Evolutionary conservation across 2,329 filamentous ascomycete genomes (phyloP).

Genomic region (Penicillium crustosum): DNA sequence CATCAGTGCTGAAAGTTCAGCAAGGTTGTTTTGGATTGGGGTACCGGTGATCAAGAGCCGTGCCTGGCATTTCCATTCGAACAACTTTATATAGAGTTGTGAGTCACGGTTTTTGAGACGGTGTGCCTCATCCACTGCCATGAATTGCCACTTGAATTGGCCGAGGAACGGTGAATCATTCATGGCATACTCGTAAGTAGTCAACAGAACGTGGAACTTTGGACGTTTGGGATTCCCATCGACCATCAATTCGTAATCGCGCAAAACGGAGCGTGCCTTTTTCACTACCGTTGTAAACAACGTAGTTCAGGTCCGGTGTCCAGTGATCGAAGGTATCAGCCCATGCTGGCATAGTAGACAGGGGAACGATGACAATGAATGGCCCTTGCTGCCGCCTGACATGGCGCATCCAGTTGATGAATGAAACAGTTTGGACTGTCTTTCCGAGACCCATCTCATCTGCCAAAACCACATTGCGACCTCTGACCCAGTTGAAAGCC

Average conservation of each 20-base stretch:
- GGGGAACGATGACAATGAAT: slow-evolving; percentile 92
- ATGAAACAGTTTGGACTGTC: slow-evolving; percentile 94
- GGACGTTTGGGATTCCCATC: slow-evolving; percentile 84
- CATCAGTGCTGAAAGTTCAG: slow-evolving; percentile 86
- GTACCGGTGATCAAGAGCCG: slow-evolving; percentile 94
- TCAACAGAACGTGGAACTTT: slow-evolving; percentile 97
- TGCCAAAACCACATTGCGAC: slow-evolving; percentile 93
- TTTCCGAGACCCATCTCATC: slow-evolving; percentile 99
- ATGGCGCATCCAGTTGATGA: slow-evolving; percentile 95
- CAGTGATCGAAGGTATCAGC: slow-evolving; percentile 96
- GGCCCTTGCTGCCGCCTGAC: slow-evolving; percentile 86
- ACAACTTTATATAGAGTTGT: slow-evolving; percentile 81
- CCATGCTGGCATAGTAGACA: slow-evolving; percentile 97
- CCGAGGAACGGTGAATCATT: slow-evolving; percentile 80
- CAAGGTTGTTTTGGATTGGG: slow-evolving; percentile 94
- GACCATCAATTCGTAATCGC: slow-evolving; percentile 83
- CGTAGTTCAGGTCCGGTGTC: slow-evolving; percentile 94
- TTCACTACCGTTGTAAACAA: slow-evolving; percentile 92
- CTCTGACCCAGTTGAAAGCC: slow-evolving; percentile 90
- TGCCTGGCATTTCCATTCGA: slow-evolving; percentile 83
- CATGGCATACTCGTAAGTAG: slow-evolving; percentile 95
- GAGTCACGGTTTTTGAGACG: slow-evolving; percentile 95
- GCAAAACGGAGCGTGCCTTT: slow-evolving; percentile 80
- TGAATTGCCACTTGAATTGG: slow-evolving; percentile 94
- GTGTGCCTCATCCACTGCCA: slow-evolving; percentile 95